Evolutionary conservation across 2,329 filamentous ascomycete species (phyloP), one percentile per base, ranked within the genome.

Genomic region (Phialophora macrospora): DNA sequence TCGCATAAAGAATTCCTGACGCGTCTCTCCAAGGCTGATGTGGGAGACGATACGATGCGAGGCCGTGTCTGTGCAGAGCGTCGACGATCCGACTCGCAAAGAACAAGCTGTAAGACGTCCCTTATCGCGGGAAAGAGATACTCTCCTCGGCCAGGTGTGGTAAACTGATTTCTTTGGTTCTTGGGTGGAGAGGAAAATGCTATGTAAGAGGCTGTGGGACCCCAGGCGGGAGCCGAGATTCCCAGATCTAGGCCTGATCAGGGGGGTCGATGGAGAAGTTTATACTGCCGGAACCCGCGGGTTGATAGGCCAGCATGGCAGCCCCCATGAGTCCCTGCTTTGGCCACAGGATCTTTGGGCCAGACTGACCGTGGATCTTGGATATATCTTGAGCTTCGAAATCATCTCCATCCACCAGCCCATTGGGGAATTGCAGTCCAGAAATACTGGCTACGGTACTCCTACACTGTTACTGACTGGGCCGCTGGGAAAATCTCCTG

Each of bases 241-340:
- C 34, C 44, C 14, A 48, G 17, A n/a, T 46, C 22, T 58, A 46
- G 55, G 46, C 56, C 41, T 49, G 30, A 66, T 63, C 34, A 52
- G 66, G 66, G 55, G 44, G 66, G 66, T 68, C 26, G 66, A 66
- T 68, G 63, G 66, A 68, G 66, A 68, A 59, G 20, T 30, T 52
- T 30, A 28, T 55, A 7, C n/a, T 4, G 14, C 52, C 28, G 9
- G n/a, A 7, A 32, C 17, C 28, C 52, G 24, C 14, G 26, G 26
- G 34, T 11, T 34, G 11, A n/a, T 17, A 32, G 52, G 28, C 51
- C 20, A 49, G 20, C 20, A 49, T 49, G 22, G 46, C 38, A 41
- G 38, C 38, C 38, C n/a, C n/a, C 38, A 6, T 44, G 38, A n/a
- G 38, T 44, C n/a, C 2, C 38, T 44, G 7, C 38, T 44, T n/a